Conservation (phyloP, 225 moss, liverwort and hornwort species). For the Bryoerythrophyllum caledonicum region DNA sequence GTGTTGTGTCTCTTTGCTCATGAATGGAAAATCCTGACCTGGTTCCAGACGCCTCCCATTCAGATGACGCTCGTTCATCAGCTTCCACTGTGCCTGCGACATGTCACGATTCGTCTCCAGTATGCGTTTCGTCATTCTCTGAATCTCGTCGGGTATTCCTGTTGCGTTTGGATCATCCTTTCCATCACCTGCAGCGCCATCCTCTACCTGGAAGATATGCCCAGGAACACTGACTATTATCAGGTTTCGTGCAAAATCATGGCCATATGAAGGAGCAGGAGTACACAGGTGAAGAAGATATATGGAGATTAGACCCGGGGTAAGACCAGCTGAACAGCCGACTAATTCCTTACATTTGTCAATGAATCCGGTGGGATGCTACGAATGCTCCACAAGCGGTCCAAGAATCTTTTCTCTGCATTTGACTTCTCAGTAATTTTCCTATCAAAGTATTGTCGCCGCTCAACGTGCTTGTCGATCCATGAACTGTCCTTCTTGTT, state of each 20-base stretch:
- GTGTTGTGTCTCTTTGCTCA: slow-evolving; percentile 2
- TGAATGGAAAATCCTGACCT: slow-evolving; percentile 6
- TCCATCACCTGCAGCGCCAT: slow-evolving; percentile 16
- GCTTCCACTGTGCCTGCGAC: slow-evolving; percentile 30
- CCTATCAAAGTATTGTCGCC: slow-evolving; percentile 4
- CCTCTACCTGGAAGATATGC: slow-evolving; percentile 18
- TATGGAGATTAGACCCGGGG: not conserved
- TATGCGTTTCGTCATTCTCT: not conserved
- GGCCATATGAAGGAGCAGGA: not conserved
- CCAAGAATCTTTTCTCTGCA: slow-evolving; percentile 26
- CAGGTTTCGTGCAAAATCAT: not conserved
- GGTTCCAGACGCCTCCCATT: slow-evolving; percentile 17
- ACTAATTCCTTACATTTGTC: slow-evolving; percentile 9
- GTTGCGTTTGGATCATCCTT: slow-evolving; percentile 1
- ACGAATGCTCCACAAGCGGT: slow-evolving; percentile 33
- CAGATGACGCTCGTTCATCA: slow-evolving; percentile 11
- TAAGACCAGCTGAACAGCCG: not conserved
- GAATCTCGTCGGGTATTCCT: not conserved
- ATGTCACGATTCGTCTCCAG: slow-evolving; percentile 32
- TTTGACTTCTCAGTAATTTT: not conserved
- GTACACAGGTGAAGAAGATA: not conserved
- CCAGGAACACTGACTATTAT: not conserved
- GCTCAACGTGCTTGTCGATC: slow-evolving; percentile 1
- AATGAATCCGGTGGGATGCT: slow-evolving; percentile 7
- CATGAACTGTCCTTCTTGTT: slow-evolving; percentile 21